Evolutionary conservation across 139 green algal species (phyloP).

Genomic region (Chlorella sp.): DNA sequence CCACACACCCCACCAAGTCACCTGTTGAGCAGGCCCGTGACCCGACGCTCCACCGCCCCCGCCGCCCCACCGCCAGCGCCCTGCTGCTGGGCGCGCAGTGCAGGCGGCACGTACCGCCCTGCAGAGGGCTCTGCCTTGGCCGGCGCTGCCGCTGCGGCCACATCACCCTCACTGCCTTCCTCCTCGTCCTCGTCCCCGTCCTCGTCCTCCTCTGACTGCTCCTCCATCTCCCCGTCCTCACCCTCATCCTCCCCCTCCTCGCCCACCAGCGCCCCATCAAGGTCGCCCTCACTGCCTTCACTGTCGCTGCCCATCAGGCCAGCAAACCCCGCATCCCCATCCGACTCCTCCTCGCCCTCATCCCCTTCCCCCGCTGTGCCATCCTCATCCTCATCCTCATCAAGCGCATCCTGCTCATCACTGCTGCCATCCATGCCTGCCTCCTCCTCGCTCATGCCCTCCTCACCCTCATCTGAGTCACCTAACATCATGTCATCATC

Average conservation of each 20-base stretch:
- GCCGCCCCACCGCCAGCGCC: too few relatives aligned
- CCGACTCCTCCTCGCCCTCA: neutral
- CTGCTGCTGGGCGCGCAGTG: conserved; percentile 33
- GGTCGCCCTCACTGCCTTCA: neutral
- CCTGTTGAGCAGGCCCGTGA: conserved; percentile 70
- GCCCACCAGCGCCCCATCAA: neutral
- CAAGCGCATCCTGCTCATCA: too few relatives aligned
- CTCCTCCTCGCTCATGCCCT: neutral
- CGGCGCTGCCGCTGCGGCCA: neutral
- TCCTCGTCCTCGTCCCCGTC: conserved; percentile 1
- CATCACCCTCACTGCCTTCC: neutral
- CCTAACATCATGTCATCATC: neutral
- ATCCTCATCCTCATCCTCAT: too few relatives aligned
- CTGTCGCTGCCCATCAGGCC: too few relatives aligned
- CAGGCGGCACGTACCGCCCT: conserved; percentile 58
- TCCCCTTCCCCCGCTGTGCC: too few relatives aligned
- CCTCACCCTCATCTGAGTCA: neutral
- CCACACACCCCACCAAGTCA: neutral
- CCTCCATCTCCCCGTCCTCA: neutral
- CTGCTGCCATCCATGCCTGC: neutral
- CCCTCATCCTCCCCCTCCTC: neutral
- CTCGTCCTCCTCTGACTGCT: neutral
- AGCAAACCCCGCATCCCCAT: neutral
- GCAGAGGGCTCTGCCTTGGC: too few relatives aligned
- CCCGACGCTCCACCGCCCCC: conserved; percentile 32